These are phyloP conservation scores for Sophora flavescens DNA, from an alignment of 306 rosid species.

Conservation along the genomic window DNA sequence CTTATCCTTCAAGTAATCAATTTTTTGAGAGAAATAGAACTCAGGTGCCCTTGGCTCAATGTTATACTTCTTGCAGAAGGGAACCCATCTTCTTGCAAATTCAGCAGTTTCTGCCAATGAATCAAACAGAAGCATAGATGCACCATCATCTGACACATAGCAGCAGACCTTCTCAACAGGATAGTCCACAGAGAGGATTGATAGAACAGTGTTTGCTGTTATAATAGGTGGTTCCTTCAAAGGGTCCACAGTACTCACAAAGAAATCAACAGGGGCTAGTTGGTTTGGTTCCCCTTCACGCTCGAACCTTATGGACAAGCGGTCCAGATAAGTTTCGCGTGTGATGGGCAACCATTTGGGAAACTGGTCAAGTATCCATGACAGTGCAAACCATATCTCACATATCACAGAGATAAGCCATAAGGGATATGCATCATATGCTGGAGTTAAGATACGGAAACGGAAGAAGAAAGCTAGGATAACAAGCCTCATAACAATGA, in stretches of 20 bases:
- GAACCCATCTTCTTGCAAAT: slow-evolving; percentile 93
- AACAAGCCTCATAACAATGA: slow-evolving; percentile 55
- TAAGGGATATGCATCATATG: slow-evolving; percentile 74
- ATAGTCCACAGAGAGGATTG: slow-evolving; percentile 85
- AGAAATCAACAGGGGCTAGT: slow-evolving; percentile 63
- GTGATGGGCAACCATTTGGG: slow-evolving; percentile 88
- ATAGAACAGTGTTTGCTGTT: slow-evolving; percentile 92
- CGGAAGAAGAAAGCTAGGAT: slow-evolving; percentile 59
- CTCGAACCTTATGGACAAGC: slow-evolving; percentile 79
- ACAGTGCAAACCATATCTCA: slow-evolving; percentile 93
- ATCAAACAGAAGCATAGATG: slow-evolving; percentile 85
- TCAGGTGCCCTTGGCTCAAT: slow-evolving; percentile 96
- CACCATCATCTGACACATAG: slow-evolving; percentile 92
- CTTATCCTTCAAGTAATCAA: slow-evolving; percentile 89
- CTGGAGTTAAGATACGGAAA: slow-evolving; percentile 60
- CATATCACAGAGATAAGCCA: slow-evolving; percentile 90
- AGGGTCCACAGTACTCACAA: slow-evolving; percentile 93
- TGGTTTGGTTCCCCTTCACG: slow-evolving; percentile 59
- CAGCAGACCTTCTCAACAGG: slow-evolving; percentile 89
- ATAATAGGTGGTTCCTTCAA: slow-evolving; percentile 91
- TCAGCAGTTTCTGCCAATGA: slow-evolving; percentile 96
- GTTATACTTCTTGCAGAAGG: slow-evolving; percentile 77
- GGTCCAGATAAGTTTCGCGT: slow-evolving; percentile 77
- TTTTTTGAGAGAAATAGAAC: slow-evolving; percentile 73
- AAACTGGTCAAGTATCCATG: slow-evolving; percentile 93